Base-by-base conservation (phyloP, 108 stramenopile species). In the Conticribra weissflogii region DNA sequence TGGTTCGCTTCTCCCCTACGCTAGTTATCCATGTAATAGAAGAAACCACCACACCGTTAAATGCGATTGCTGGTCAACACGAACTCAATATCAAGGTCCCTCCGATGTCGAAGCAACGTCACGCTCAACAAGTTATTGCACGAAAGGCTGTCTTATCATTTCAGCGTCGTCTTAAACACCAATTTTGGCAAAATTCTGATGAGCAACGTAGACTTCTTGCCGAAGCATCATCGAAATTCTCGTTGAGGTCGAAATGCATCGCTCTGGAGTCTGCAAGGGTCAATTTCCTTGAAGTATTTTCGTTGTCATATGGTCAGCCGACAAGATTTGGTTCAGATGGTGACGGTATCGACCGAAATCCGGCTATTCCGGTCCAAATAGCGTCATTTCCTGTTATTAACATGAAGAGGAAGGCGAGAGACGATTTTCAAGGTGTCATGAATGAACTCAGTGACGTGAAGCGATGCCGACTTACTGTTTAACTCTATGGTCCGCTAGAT, bases 131-230 rank as follows among this genome's bases (percentile, higher is more conserved):
- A 29, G 27, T 63, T 15, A 34, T 66, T n/a, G n/a, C 54, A 54
- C 24, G 65, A 54, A 53, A 44, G 23, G 71, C 71, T 5, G 60
- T 72, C 2, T 48, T 72, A 9, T 72, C 71, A 14, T 62, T 54
- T 33, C 59, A 62, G 29, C 46, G 47, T 0, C 19, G 54, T 27
- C 33, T 72, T 28, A 8, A 34, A 12, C 49, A 62, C n/a, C n/a
- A n/a, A n/a, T n/a, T n/a, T n/a, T n/a, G n/a, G n/a, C n/a, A n/a
- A n/a, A n/a, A n/a, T n/a, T n/a, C n/a, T n/a, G n/a, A n/a, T n/a
- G n/a, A n/a, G n/a, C n/a, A n/a, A n/a, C n/a, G n/a, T n/a, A n/a
- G n/a, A n/a, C 36, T 41, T 41, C 36, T 41, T 41, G 36, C 36
- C 12, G 12, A 41, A 9, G 36, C 12, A 9, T 41, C 36, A 12